Evolutionary conservation across 1,284 basidiomycete species (phyloP).

Genomic region (Papiliotrema laurentii): DNA sequence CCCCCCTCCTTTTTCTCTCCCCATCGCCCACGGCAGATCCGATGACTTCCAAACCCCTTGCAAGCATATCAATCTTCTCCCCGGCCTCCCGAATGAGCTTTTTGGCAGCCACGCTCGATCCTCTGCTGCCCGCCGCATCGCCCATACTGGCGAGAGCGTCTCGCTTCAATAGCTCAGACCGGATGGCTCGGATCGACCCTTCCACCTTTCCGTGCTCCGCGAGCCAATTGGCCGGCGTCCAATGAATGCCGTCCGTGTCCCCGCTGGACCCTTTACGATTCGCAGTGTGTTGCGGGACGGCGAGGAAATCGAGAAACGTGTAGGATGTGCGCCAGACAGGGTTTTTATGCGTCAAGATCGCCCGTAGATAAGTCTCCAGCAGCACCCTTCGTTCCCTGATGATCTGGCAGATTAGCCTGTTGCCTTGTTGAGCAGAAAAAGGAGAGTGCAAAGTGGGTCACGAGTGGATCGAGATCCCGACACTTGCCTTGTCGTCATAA

Average conservation of each 20-base stretch:
- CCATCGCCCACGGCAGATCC: constrained; percentile 58
- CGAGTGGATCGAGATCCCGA: constrained; percentile 8
- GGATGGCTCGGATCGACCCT: constrained; percentile 68
- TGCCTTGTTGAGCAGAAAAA: too few relatives aligned
- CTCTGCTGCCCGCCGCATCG: constrained; percentile 70
- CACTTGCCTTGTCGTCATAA: constrained; percentile 42
- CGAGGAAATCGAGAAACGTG: constrained; percentile 81
- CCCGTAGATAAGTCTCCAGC: constrained; percentile 80
- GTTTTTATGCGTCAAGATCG: constrained; percentile 75
- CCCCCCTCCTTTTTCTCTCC: constrained; percentile 73
- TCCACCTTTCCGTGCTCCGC: constrained; percentile 75
- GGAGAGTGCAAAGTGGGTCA: constrained; percentile 4
- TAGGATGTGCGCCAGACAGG: constrained; percentile 72
- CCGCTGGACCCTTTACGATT: constrained; percentile 10
- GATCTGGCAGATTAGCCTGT: constrained; percentile 42
- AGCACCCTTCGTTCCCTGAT: constrained; percentile 68
- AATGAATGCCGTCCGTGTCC: constrained; percentile 8
- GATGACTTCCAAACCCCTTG: constrained; percentile 61
- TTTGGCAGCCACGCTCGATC: constrained; percentile 75
- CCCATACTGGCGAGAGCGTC: constrained; percentile 72
- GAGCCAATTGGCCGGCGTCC: constrained; percentile 65
- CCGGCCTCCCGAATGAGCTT: constrained; percentile 71
- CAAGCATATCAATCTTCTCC: constrained; percentile 64
- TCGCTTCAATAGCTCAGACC: constrained; percentile 77
- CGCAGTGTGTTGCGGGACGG: constrained; percentile 56